A percentile compares a stretch with the other conserved stretches of the same genome.
phyloP scores from a whole-genome alignment of 202 grass and related monocot genomes.

The Setaria italica region DNA sequence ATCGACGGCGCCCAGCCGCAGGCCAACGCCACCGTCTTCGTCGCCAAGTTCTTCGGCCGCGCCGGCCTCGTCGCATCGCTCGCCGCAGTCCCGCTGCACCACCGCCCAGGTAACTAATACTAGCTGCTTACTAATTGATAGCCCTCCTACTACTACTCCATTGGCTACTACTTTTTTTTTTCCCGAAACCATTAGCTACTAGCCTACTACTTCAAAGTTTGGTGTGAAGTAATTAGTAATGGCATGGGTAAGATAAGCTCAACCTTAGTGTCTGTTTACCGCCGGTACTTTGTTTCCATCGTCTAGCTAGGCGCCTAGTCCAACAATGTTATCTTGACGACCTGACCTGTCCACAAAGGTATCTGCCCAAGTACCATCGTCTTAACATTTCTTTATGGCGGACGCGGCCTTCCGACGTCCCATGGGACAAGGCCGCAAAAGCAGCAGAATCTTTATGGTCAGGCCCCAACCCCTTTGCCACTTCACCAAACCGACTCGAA shows the following conservation, averaged over 20 bases:
- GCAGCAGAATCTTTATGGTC: conserved; percentile 40
- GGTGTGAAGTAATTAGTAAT: too few species aligned
- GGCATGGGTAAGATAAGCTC: neutral
- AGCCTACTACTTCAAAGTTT: too few species aligned
- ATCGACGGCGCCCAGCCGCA: conserved; percentile 77
- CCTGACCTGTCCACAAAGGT: neutral
- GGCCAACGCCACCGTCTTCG: conserved; percentile 95
- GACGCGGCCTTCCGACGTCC: conserved; percentile 51
- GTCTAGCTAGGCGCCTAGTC: too few species aligned
- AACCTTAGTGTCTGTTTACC: neutral
- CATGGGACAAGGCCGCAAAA: conserved; percentile 45
- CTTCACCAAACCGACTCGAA: conserved; percentile 18
- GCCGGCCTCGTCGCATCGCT: conserved; percentile 86
- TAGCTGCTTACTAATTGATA: too few species aligned
- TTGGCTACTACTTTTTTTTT: neutral
- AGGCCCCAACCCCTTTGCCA: neutral
- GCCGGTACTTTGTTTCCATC: neutral
- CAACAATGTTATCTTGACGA: neutral
- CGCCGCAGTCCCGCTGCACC: conserved; percentile 67
- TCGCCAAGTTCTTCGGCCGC: conserved; percentile 97
- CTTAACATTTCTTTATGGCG: neutral
- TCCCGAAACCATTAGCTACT: too few species aligned
- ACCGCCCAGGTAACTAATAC: conserved; percentile 56
- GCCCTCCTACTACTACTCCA: neutral
- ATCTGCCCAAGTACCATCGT: neutral